Conservation (phyloP, 2,329 filamentous ascomycete genomes). For the Nemania diffusa region DNA sequence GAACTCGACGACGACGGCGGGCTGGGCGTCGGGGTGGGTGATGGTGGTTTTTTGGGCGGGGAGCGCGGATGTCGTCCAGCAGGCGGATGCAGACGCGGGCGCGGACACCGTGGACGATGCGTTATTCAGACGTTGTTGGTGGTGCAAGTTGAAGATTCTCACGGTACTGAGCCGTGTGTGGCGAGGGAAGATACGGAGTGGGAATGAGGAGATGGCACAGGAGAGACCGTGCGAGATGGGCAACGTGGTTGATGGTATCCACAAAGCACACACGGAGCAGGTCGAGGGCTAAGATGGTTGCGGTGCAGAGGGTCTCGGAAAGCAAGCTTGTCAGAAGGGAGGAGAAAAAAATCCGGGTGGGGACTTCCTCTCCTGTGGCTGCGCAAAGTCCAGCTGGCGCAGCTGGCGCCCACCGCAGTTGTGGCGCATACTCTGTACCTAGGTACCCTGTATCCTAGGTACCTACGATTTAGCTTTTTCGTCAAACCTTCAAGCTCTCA, state of each 20-base stretch:
- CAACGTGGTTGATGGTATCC: slow-evolving; percentile 30
- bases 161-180: slow-evolving; percentile 40
- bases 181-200: slow-evolving; percentile 33
- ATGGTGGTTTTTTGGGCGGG: slow-evolving; percentile 14
- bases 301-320: slow-evolving; percentile 6
- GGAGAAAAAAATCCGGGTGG: neutral
- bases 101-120: slow-evolving; percentile 39
- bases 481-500: no score
- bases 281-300: slow-evolving; percentile 6
- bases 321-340: neutral
- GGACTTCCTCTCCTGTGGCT: neutral
- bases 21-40: slow-evolving; percentile 13
- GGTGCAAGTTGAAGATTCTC: slow-evolving; percentile 39
- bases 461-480: no score
- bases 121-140: slow-evolving; percentile 41
- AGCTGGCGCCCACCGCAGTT: no score
- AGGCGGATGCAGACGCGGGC: slow-evolving; percentile 30
- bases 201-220: slow-evolving; percentile 19
- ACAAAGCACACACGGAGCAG: slow-evolving; percentile 36
- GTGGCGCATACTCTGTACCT: no score
- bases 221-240: slow-evolving; percentile 34
- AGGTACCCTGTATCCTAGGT: no score
- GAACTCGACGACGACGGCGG: slow-evolving; percentile 31
- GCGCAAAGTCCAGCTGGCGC: neutral
- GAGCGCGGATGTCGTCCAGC: slow-evolving; percentile 30